These are phyloP conservation scores for Aphanoascus verrucosus DNA, from an alignment of 2,329 filamentous ascomycete species.

Conservation along the genomic window DNA sequence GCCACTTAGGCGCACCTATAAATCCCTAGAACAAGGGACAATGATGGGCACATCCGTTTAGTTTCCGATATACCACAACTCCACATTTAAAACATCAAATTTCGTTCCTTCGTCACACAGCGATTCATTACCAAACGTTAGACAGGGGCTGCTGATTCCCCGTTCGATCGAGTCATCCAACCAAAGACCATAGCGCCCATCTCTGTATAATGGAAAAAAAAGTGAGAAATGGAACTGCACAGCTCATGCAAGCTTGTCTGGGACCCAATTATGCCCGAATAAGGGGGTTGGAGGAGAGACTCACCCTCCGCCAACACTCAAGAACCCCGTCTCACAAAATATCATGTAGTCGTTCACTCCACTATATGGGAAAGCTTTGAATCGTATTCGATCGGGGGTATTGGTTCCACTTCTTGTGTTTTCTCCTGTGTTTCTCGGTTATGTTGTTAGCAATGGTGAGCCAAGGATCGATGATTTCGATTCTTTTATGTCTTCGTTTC, in stretches of 20 bases:
- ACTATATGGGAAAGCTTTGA: conserved; percentile 94
- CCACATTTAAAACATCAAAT: conserved; percentile 81
- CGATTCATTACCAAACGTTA: conserved; percentile 90
- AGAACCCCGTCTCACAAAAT: conserved; percentile 72
- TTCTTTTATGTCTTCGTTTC: too few relatives aligned
- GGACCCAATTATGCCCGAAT: background rate
- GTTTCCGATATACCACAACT: conserved; percentile 79
- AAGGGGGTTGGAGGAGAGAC: conserved; percentile 18
- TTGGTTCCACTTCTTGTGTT: conserved; percentile 38
- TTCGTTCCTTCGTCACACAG: conserved; percentile 87
- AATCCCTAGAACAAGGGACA: too few relatives aligned
- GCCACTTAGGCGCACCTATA: too few relatives aligned
- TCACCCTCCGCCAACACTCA: conserved; percentile 73
- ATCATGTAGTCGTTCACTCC: conserved; percentile 96
- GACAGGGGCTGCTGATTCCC: conserved; percentile 71
- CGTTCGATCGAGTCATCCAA: conserved; percentile 74
- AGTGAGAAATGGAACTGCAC: too few relatives aligned
- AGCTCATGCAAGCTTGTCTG: background rate
- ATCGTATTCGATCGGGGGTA: conserved; percentile 67
- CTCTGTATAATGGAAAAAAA: conserved; percentile 32
- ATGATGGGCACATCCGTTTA: conserved; percentile 7
- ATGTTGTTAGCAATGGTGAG: conserved; percentile 14
- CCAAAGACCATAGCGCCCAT: conserved; percentile 90
- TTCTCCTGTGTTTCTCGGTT: conserved; percentile 15
- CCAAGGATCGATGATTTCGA: too few relatives aligned